A percentile compares a stretch with the other conserved stretches of the same genome.
Evolutionary conservation across 108 stramenopile genomes (phyloP).

Genomic region (Parmales sp.): DNA sequence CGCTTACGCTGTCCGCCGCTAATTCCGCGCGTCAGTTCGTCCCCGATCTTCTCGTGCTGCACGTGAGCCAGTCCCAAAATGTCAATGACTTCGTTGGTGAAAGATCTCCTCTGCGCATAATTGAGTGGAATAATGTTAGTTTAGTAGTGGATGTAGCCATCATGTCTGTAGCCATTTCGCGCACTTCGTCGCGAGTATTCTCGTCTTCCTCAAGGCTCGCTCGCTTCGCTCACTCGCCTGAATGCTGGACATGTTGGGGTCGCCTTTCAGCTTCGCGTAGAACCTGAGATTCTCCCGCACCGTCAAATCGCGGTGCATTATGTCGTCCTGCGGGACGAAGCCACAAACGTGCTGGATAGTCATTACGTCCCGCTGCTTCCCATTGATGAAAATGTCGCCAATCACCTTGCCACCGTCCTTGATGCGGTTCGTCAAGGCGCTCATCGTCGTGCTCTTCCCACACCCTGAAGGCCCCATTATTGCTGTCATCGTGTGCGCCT

Average conservation of each 20-base stretch:
- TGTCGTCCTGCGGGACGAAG: conserved; percentile 25
- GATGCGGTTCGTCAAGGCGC: neutral
- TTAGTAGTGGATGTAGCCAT: too few relatives aligned
- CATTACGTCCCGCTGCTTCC: neutral
- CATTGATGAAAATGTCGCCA: conserved; percentile 33
- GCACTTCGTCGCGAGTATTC: too few relatives aligned
- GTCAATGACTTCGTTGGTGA: conserved; percentile 24
- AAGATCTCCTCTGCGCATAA: too few relatives aligned
- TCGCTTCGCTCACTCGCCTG: conserved; percentile 16
- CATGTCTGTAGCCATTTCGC: too few relatives aligned
- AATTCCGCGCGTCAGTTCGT: conserved; percentile 48
- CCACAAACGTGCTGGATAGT: conserved; percentile 7
- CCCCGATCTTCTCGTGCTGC: conserved; percentile 54
- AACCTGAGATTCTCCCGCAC: conserved; percentile 29
- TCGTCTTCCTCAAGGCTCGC: too few relatives aligned
- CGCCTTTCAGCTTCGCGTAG: conserved; percentile 1
- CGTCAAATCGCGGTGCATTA: conserved; percentile 19
- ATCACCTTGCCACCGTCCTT: conserved; percentile 18
- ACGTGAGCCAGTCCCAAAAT: conserved; percentile 51
- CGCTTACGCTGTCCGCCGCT: conserved; percentile 48
- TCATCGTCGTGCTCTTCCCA: conserved; percentile 4
- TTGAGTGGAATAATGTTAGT: too few relatives aligned
- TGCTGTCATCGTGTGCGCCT: conserved; percentile 12
- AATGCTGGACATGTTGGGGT: neutral
- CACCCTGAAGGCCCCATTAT: conserved; percentile 17